Evolutionary conservation across 2,329 filamentous ascomycete genomes (phyloP), one percentile per base, ranked within the genome.

Genomic region (Colletotrichum sansevieriae): DNA sequence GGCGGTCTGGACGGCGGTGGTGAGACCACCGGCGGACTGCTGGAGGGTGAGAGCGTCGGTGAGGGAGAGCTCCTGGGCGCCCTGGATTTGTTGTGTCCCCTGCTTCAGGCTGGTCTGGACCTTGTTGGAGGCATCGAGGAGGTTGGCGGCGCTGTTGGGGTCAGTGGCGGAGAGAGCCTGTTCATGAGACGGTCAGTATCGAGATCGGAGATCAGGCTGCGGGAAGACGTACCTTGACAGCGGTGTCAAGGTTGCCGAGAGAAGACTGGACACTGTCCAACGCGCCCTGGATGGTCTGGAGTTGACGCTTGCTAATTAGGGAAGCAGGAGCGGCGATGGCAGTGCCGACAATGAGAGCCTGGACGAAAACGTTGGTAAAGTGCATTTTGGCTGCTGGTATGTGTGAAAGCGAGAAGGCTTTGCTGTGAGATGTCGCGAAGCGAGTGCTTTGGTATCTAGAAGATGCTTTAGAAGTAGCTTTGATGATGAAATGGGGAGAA

Each of bases 211-310:
- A 2, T 0, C 13, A 3, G 4, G 2, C 11, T 22, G 0, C 13
- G 3, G 5, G 8, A 12, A 11, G 0, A 1, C 35, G 10, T 55
- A 66, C 66, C 66, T 71, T 72, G 22, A 74, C 65, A 7, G 72
- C 70, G 3, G 68, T 72, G 63, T 79, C 79, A 56, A 83, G 76
- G 69, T 88, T 83, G 78, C 89, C 90, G 7, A 91, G 81, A 76
- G 90, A 88, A 61, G 73, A 71, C 79, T 88, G 90, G 56, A 86
- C 79, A 18, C 84, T 85, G 77, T 84, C 90, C 39, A 89, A 88
- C 70, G 83, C 80, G 29, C 86, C 87, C 79, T 86, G 88, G 77
- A 90, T 83, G 35, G 88, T 83, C 65, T 83, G 85, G 41, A 84
- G 79, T 77, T 91, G 88, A 51, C 60, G 60, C 59, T 70, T 64